Percentiles rank a stretch among this genome's conserved stretches.
phyloP scores from a whole-genome alignment of 495 filamentous ascomycete species.

The Acidiella bohemica region DNA sequence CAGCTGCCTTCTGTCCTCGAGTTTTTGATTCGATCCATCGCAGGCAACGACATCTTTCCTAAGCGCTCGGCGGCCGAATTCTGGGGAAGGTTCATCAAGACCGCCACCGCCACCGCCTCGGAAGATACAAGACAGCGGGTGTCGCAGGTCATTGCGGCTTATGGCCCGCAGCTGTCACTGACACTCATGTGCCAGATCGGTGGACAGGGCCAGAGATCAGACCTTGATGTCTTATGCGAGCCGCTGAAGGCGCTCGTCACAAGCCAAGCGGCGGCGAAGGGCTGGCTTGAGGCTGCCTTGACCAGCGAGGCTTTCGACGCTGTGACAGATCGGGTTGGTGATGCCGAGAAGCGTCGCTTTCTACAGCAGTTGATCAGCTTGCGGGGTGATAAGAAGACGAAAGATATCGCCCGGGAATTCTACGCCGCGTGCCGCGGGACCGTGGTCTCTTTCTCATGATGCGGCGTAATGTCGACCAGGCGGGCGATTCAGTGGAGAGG shows the following conservation, averaged over 20 bases:
- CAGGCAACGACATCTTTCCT: slow-evolving; percentile 60
- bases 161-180: slow-evolving; percentile 8
- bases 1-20: slow-evolving; percentile 34
- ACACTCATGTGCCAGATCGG: slow-evolving; percentile 55
- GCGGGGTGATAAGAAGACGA: slow-evolving; percentile 43
- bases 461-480: no score
- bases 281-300: slow-evolving; percentile 49
- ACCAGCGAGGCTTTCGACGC: slow-evolving; percentile 38
- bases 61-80: slow-evolving; percentile 68
- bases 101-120: not conserved
- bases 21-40: slow-evolving; percentile 60
- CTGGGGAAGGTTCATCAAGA: slow-evolving; percentile 40
- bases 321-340: slow-evolving; percentile 29
- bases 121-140: not conserved
- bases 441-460: slow-evolving; percentile 9
- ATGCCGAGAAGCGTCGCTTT: slow-evolving; percentile 48
- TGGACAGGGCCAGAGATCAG: slow-evolving; percentile 61
- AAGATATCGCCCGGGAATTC: slow-evolving; percentile 49
- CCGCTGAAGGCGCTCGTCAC: slow-evolving; percentile 65
- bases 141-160: slow-evolving; percentile 1
- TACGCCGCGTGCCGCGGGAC: slow-evolving; percentile 59
- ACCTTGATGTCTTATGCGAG: slow-evolving; percentile 61
- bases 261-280: slow-evolving; percentile 44
- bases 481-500: no score
- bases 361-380: slow-evolving; percentile 47